Evolutionary conservation across 495 filamentous ascomycete species (phyloP), one percentile per base, ranked within the genome.

Genomic region (Aspergillus nanangensis): DNA sequence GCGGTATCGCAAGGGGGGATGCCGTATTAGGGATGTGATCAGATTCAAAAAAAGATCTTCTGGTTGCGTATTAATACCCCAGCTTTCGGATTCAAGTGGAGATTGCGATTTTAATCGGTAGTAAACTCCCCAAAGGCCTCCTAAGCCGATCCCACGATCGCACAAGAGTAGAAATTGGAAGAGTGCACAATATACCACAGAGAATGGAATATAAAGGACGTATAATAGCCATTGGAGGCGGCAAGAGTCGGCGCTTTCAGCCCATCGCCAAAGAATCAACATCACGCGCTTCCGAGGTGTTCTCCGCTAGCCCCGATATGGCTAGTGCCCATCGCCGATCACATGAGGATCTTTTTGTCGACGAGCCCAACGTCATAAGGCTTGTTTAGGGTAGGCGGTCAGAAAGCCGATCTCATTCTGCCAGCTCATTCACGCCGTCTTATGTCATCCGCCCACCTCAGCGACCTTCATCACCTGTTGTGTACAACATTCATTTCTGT

Each of bases 1-100:
- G 46, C 53, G 25, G 39, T 48, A 51, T 58, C 19, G 38, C 44
- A 5, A 46, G 36, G 48, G 50, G n/a, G 45, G 35, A 47, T 46
- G 18, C 33, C 20, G 10, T 7, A 38, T 25, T 33, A 14, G 1
- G 13, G 23, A 10, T 34, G 24, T 13, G 2, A 33, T 45, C 13
- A 9, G 34, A 11, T 11, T 11, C 11, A 29, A 5, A 29, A 29
- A 29, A 29, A n/a, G n/a, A n/a, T n/a, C n/a, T n/a, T n/a, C n/a
- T 29, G 25, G 25, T 5, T 29, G 25, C 7, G 5, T 11, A 11
- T 11, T 29, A 7, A 14, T n/a, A 18, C 34, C 34, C 34, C 34
- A 36, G 34, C 17, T 36, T 36, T 36, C 34, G 7, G 34, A n/a
- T 31, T n/a, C 27, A n/a, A 11, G 25, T 29, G 25, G 25, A 29